phyloP scores from a whole-genome alignment of 208 protist genomes.

The Trypanosoma platydactyli region DNA sequence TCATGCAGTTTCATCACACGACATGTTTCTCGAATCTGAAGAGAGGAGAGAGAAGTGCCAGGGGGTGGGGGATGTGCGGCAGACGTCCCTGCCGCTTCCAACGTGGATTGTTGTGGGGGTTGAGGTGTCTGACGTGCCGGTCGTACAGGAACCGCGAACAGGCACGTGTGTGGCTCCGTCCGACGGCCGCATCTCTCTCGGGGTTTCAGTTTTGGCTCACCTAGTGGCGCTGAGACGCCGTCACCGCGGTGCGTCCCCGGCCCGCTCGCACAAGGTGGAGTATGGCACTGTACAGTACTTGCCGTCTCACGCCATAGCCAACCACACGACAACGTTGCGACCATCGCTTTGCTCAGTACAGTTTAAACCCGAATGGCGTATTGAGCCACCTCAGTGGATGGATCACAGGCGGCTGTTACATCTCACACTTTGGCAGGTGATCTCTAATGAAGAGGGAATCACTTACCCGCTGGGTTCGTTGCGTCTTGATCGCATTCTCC shows the following conservation, averaged over 20 bases:
- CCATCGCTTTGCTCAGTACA: background rate
- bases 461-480: conserved; percentile 8
- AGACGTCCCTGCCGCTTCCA: background rate
- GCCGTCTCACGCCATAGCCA: background rate
- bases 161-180: background rate
- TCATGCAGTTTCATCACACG: background rate
- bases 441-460: background rate
- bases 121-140: conserved; percentile 13
- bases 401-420: conserved; percentile 1
- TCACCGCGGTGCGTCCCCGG: background rate
- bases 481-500: conserved; percentile 16
- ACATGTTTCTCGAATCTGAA: background rate
- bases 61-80: background rate
- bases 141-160: background rate
- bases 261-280: background rate
- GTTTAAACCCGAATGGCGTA: conserved; percentile 7
- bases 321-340: background rate
- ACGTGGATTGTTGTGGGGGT: conserved; percentile 15
- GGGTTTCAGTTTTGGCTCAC: conserved; percentile 7
- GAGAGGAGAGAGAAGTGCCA: background rate
- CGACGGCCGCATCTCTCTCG: background rate
- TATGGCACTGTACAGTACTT: background rate
- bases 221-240: background rate
- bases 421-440: conserved; percentile 20
- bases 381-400: conserved; percentile 15